These are phyloP conservation scores for Ganoderma lingzhi DNA, from an alignment of 1,284 basidiomycete species.

Conservation along the genomic window DNA sequence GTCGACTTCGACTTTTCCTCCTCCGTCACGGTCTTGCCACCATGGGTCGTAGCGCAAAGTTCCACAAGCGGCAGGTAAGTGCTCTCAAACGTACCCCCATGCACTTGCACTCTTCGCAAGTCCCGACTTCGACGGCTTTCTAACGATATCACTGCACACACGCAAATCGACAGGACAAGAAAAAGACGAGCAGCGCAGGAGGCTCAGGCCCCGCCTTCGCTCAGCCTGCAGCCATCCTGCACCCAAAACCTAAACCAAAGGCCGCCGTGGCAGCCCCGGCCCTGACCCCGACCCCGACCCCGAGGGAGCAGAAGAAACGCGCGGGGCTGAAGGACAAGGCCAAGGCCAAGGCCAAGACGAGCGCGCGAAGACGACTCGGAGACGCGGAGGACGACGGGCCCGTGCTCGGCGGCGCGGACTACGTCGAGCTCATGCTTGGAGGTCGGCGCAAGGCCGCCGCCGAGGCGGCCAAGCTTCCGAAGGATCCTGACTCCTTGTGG, in stretches of 20 bases:
- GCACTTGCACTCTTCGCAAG: not conserved
- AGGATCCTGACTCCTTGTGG: slow-evolving; percentile 29
- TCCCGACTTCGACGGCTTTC: too few species aligned
- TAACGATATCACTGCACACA: too few species aligned
- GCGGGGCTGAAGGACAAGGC: slow-evolving; percentile 50
- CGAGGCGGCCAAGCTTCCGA: slow-evolving; percentile 68
- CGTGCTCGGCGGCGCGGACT: slow-evolving; percentile 79
- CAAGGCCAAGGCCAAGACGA: slow-evolving; percentile 42
- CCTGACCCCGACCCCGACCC: too few species aligned
- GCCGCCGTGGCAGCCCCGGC: slow-evolving; percentile 7
- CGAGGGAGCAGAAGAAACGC: slow-evolving; percentile 49
- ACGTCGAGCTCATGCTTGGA: slow-evolving; percentile 76
- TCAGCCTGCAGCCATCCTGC: slow-evolving; percentile 11
- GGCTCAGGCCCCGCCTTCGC: slow-evolving; percentile 15
- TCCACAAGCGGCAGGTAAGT: slow-evolving; percentile 19
- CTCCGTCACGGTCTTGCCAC: not conserved
- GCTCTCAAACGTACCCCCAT: not conserved
- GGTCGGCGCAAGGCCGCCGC: slow-evolving; percentile 66
- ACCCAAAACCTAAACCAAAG: slow-evolving; percentile 26
- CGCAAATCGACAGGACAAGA: slow-evolving; percentile 31
- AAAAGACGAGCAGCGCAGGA: slow-evolving; percentile 29
- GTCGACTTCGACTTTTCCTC: not conserved
- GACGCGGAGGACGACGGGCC: too few species aligned
- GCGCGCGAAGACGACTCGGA: slow-evolving; percentile 35
- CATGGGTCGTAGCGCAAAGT: slow-evolving; percentile 27